A percentile compares a stretch with the other conserved stretches of the same genome.
Evolutionary conservation across 2,329 filamentous ascomycete genomes (phyloP).

Genomic region (Colletotrichum siamense): DNA sequence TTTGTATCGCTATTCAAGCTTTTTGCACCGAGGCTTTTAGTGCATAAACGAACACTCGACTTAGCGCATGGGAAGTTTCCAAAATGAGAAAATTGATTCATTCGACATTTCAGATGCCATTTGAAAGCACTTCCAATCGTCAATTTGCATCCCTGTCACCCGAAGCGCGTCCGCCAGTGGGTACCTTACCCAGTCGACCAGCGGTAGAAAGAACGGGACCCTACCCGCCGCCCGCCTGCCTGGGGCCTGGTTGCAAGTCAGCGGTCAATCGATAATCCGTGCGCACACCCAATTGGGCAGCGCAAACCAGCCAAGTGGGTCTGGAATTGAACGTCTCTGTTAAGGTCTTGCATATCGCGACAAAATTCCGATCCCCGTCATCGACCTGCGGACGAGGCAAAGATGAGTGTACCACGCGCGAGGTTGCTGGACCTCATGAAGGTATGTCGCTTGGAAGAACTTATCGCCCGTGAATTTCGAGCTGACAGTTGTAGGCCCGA

Average conservation of each 20-base stretch:
- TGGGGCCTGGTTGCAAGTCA: not conserved
- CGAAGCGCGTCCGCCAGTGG: not conserved
- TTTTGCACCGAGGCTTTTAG: not conserved
- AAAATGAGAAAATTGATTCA: not conserved
- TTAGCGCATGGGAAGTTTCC: not conserved
- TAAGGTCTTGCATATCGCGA: constrained; percentile 7
- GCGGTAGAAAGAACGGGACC: not conserved
- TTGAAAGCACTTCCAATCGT: not conserved
- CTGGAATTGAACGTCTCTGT: not conserved
- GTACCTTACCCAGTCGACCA: not conserved
- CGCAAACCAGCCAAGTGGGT: not conserved
- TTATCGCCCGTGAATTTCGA: not conserved
- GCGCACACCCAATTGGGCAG: not conserved
- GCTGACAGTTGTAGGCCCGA: constrained; percentile 67
- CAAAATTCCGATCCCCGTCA: constrained; percentile 11
- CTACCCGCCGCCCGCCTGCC: not conserved
- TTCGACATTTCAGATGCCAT: not conserved
- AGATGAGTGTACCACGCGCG: constrained; percentile 67
- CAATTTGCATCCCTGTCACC: not conserved
- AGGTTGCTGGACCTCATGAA: constrained; percentile 77
- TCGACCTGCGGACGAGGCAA: constrained; percentile 35
- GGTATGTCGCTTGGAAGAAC: constrained; percentile 49
- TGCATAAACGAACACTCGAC: not conserved
- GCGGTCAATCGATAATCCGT: constrained; percentile 13
- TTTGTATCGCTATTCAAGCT: not conserved